A percentile compares a stretch with the other conserved stretches of the same genome.
phyloP scores from a whole-genome alignment of 768 basidiomycete species.

The Hemileccinum rubropunctum region DNA sequence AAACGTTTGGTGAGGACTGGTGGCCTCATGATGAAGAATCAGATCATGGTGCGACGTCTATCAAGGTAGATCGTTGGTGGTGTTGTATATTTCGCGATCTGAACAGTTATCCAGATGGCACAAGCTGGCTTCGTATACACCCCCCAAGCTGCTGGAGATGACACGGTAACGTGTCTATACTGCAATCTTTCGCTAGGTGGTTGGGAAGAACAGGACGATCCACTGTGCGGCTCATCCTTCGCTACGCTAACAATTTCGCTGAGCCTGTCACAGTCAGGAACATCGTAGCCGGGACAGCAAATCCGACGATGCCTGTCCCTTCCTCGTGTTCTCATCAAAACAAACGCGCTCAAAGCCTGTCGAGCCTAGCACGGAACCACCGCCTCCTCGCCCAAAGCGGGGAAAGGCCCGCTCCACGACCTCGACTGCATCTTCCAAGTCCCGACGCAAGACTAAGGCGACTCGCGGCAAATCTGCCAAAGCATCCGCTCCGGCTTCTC shows the following conservation, averaged over 20 bases:
- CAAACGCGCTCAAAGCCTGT: constrained; percentile 33
- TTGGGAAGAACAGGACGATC: constrained; percentile 88
- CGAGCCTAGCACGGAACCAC: constrained; percentile 10
- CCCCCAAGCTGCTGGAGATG: constrained; percentile 65
- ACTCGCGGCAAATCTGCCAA: constrained; percentile 24
- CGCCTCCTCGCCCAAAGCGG: constrained; percentile 14
- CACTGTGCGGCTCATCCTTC: constrained; percentile 54
- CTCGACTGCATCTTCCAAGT: constrained; percentile 20
- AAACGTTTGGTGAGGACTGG: constrained; percentile 69
- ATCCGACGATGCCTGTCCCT: constrained; percentile 40
- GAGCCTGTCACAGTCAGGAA: constrained; percentile 51
- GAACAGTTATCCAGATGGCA: constrained; percentile 54
- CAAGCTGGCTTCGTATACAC: constrained; percentile 85
- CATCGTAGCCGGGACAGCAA: constrained; percentile 67
- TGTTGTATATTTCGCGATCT: neutral
- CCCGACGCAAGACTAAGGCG: constrained; percentile 21
- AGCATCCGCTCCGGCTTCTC: constrained; percentile 10
- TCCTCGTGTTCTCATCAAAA: constrained; percentile 36
- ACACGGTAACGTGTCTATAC: constrained; percentile 83
- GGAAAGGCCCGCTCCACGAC: constrained; percentile 20
- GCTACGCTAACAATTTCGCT: neutral
- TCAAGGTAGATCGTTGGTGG: constrained; percentile 45
- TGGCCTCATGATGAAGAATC: constrained; percentile 70
- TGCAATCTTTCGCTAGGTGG: constrained; percentile 78
- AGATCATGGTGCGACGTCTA: constrained; percentile 68